These are phyloP conservation scores for Ceratocystis albifundus DNA, from an alignment of 2,329 filamentous ascomycete species.

Conservation along the genomic window DNA sequence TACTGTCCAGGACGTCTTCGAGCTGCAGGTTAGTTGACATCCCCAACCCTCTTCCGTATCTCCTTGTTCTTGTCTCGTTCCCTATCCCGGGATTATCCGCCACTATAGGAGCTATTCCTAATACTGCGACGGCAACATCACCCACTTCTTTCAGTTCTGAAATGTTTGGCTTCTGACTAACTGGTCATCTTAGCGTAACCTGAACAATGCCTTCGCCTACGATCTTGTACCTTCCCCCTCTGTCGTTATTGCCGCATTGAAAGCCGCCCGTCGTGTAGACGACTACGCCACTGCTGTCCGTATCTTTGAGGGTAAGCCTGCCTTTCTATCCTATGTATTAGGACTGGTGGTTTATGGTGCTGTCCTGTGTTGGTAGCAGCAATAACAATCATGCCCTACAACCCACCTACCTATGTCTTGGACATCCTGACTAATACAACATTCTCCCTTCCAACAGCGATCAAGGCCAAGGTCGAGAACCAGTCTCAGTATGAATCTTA, in stretches of 20 bases:
- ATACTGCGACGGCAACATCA: constrained; percentile 18
- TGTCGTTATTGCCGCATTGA: constrained; percentile 82
- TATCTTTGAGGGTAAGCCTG: constrained; percentile 81
- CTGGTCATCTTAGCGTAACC: constrained; percentile 52
- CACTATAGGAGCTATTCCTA: background rate
- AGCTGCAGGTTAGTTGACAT: constrained; percentile 72
- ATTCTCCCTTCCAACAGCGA: constrained; percentile 44
- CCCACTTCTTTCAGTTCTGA: too few species aligned
- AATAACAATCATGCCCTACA: background rate
- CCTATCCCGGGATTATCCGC: constrained; percentile 20
- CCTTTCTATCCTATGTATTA: background rate
- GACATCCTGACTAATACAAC: background rate
- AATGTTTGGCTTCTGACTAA: too few species aligned
- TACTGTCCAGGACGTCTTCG: constrained; percentile 92
- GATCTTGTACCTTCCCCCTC: constrained; percentile 93
- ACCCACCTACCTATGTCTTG: background rate
- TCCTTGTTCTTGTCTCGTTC: background rate
- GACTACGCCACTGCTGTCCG: constrained; percentile 97
- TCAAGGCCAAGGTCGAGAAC: constrained; percentile 99
- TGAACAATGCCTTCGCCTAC: constrained; percentile 99
- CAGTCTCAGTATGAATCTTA: constrained; percentile 94
- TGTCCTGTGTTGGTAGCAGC: background rate
- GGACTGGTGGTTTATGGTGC: too few species aligned
- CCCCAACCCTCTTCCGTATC: background rate
- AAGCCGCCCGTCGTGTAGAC: constrained; percentile 90